Evolutionary conservation across 1,284 basidiomycete species (phyloP).

Genomic region (Apiotrichum gracile): DNA sequence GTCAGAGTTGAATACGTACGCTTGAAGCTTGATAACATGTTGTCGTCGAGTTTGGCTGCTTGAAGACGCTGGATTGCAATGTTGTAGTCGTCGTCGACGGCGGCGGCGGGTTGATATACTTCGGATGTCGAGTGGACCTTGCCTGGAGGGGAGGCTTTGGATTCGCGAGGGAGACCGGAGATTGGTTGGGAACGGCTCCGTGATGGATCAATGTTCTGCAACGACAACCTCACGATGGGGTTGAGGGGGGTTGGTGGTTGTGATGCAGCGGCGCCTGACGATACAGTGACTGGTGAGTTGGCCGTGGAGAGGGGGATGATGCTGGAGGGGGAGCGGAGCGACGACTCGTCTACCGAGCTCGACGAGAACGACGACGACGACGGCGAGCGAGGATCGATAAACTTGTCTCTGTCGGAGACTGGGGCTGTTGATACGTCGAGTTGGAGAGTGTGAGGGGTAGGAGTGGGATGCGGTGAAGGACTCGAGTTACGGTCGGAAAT

Average conservation of each 20-base stretch:
- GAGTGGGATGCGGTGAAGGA: too few relatives aligned
- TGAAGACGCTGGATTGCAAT: conserved; percentile 26
- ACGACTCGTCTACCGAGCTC: background rate
- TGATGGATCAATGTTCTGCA: too few relatives aligned
- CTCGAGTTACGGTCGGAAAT: too few relatives aligned
- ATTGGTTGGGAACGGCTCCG: too few relatives aligned
- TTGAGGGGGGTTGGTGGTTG: too few relatives aligned
- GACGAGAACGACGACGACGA: background rate
- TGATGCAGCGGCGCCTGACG: background rate
- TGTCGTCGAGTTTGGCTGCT: conserved; percentile 28
- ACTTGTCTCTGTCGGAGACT: background rate
- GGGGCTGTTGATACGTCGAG: background rate
- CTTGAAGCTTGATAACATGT: conserved; percentile 44
- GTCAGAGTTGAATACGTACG: conserved; percentile 27
- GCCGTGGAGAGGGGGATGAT: background rate
- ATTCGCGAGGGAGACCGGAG: too few relatives aligned
- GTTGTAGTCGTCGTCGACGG: conserved; percentile 15
- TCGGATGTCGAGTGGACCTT: background rate
- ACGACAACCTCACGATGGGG: too few relatives aligned
- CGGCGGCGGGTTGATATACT: background rate
- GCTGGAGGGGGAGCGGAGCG: background rate
- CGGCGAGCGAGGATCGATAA: background rate
- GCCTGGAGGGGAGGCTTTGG: too few relatives aligned
- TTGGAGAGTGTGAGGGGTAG: too few relatives aligned
- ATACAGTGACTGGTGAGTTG: background rate